Base-by-base conservation (phyloP, 371 early-diverging fungal species). In the Choanephora cucurbitarum region DNA sequence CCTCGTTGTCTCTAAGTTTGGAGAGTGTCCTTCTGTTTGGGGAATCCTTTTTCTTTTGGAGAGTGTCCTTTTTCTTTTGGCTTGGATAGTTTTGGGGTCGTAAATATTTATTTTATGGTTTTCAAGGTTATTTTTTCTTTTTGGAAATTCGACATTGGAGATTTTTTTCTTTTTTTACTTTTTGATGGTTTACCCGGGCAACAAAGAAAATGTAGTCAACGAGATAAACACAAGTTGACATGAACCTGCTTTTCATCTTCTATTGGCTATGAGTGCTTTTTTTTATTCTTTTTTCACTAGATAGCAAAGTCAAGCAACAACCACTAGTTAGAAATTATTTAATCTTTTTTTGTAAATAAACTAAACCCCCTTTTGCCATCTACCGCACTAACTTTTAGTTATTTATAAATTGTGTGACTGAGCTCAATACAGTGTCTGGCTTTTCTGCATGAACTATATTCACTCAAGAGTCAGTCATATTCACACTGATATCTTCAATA, bases 361-460 rank as follows among this genome's bases (percentile, higher is more conserved):
- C 13, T 37, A 2, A 11, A 6, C 9, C 14, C 37, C 37, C 14
- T 9, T 37, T 37, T 37, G 37, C 37, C 37, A 37, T 37, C 37
- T 37, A 37, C 37, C 37, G 37, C 10, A 37, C n/a, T 45, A 14
- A 14, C 33, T n/a, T 21, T 37, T 50, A 17, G 14, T 61, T 37
- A 15, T 66, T 50, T 9, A 76, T 61, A 68, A 86, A 86, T 19
- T 66, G 59, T 3, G 75, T 69, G 14, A 86, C 79, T 19, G 79
- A 55, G 10, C 72, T 60, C 31, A 82, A 68, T 49, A 84, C 85
- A 33, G 70, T 74, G 14, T 83, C 78, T 2, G 94, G 93, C 60
- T 85, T 89, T 64, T 93, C 92, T 2, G 92, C 85, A 72, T 94
- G 95, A 15, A 93, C 90, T 86, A 70, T 33, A 37, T 45, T 22